phyloP scores from a whole-genome alignment of 345 rosid species.

The Noccaea bulbosa region DNA sequence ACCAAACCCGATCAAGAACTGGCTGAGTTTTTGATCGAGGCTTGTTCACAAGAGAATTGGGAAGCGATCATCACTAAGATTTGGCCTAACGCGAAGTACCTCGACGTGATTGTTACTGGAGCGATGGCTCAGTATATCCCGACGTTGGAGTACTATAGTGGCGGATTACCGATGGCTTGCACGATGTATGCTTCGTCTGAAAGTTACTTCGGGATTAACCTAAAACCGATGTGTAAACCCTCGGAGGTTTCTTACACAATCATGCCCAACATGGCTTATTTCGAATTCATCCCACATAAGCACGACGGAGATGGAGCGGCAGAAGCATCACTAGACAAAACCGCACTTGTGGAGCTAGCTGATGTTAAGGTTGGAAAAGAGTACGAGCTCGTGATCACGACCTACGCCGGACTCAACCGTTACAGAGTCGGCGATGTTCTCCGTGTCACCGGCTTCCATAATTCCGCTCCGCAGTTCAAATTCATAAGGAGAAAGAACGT shows the following conservation, averaged over 20 bases:
- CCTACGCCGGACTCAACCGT: conserved; percentile 77
- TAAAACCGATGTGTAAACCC: conserved; percentile 77
- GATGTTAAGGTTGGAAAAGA: conserved; percentile 73
- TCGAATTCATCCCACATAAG: conserved; percentile 69
- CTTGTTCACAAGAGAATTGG: conserved; percentile 70
- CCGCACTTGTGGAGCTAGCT: conserved; percentile 67
- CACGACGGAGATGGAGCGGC: conserved; percentile 29
- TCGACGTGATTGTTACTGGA: conserved; percentile 92
- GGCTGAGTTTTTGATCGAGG: conserved; percentile 54
- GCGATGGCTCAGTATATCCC: conserved; percentile 98
- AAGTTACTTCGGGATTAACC: conserved; percentile 87
- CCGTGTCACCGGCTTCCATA: conserved; percentile 69
- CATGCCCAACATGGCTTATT: conserved; percentile 95
- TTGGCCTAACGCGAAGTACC: conserved; percentile 90
- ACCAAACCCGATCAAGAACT: conserved; percentile 61
- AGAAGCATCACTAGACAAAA: conserved; percentile 8
- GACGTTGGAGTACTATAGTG: conserved; percentile 76
- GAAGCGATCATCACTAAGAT: conserved; percentile 67
- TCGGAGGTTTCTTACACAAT: conserved; percentile 85
- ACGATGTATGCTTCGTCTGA: conserved; percentile 98
- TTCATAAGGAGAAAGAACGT: conserved; percentile 87
- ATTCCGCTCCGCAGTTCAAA: conserved; percentile 79
- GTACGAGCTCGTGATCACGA: conserved; percentile 82
- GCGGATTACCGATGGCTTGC: conserved; percentile 79
- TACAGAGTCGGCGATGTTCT: conserved; percentile 92